Base-by-base conservation (phyloP, 495 filamentous ascomycete species). In the Beverwykella pulmonaria region DNA sequence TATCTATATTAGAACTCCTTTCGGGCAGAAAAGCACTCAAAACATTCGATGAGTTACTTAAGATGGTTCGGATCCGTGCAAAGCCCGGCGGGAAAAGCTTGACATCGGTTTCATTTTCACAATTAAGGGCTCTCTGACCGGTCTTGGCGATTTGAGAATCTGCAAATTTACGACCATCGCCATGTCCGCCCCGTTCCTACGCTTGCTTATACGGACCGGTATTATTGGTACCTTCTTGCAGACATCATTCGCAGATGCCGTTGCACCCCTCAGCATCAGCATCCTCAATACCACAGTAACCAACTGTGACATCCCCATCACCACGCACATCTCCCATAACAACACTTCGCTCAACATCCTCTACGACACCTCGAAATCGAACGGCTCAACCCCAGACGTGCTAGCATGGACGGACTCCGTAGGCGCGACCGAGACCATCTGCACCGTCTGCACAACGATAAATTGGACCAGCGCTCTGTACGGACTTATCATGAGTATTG, bases 371-470 rank as follows among this genome's bases (percentile, higher is more conserved):
- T 17, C 27, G 14, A 57, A 44, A 19, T 20, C 54, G 10, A 20
- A 41, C 14, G 54, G 54, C 4, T 4, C 19, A 25, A 6, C 30
- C 1, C 32, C 54, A 3, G 34, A 57, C 19, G 34, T 22, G 8
- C 54, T 57, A 3, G 54, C 54, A 22, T 57, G 26, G 54, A 57
- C 54, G 15, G 54, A 57, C 34, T 57, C 54, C 27, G 32, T 19
- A 32, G 30, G 22, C 23, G 54, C 54, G 4, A 46, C 36, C 1
- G 54, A 57, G 32, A 57, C 30, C 20, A 25, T 22, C 5, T 57
- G 54, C 36, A 32, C 19, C 4, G 54, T 57, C 36, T 57, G 54
- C n/a, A 20, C 34, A 26, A 23, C n/a, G n/a, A 12, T 57, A 7
- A 22, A 22, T 10, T 57, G 54, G 54, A 10, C 30, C 6, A 46